phyloP scores from a whole-genome alignment of 257 asterid species.

The Verbena officinalis region DNA sequence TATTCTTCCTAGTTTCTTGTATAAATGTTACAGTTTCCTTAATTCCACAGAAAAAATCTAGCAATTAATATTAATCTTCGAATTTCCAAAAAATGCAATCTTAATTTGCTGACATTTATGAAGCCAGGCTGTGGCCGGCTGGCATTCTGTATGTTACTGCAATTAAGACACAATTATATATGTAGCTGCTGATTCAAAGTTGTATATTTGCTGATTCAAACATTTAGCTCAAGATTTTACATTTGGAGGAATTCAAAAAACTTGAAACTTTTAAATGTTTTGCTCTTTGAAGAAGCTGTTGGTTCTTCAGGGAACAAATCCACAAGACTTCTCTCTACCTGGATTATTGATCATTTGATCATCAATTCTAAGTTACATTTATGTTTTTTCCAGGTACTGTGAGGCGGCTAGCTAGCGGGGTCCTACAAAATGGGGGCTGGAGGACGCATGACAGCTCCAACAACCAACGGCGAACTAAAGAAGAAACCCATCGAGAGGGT shows the following conservation, averaged over 20 bases:
- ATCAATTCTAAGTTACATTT: background rate
- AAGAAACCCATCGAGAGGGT: slow-evolving; percentile 42
- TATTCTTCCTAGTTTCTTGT: too few relatives aligned
- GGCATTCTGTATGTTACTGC: background rate
- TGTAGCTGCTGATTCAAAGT: background rate
- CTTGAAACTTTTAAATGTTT: too few relatives aligned
- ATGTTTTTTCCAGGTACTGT: background rate
- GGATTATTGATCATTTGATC: too few relatives aligned
- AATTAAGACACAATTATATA: background rate
- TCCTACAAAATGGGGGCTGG: slow-evolving; percentile 61
- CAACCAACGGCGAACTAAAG: slow-evolving; percentile 27
- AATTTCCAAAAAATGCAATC: background rate
- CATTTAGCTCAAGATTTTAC: background rate
- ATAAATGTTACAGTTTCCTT: background rate
- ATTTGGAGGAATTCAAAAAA: too few relatives aligned
- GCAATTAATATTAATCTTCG: background rate
- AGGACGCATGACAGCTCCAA: slow-evolving; percentile 53
- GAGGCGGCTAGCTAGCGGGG: slow-evolving; percentile 30
- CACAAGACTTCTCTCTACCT: too few relatives aligned
- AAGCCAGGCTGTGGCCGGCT: slow-evolving; percentile 12
- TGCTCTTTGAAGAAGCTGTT: background rate
- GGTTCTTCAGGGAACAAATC: too few relatives aligned
- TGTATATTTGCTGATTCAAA: background rate
- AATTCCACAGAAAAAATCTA: background rate
- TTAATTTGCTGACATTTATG: background rate